A percentile compares a stretch with the other conserved stretches of the same genome.
Conservation (phyloP, 140 eudicot genomes). For the Stevia rebaudiana region DNA sequence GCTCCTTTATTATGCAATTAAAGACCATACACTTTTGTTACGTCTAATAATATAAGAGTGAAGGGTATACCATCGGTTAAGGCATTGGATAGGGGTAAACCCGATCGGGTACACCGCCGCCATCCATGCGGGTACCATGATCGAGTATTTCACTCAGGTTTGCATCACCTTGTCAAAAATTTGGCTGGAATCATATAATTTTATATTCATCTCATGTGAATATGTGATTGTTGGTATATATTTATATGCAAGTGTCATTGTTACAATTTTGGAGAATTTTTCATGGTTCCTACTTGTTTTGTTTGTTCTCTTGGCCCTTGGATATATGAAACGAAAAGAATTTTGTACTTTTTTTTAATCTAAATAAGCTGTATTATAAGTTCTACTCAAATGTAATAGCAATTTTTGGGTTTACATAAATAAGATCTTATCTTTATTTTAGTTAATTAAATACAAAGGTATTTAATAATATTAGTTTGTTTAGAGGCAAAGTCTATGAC, state of each 20-base stretch:
- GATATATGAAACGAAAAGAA: neutral
- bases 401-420: constrained; percentile 1
- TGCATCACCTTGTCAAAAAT: no score
- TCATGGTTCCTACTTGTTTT: neutral
- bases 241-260: neutral
- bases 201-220: no score
- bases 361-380: neutral
- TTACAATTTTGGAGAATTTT: neutral
- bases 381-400: constrained; percentile 19
- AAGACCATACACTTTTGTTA: neutral
- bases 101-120: no score
- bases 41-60: no score
- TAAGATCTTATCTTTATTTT: constrained; percentile 4
- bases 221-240: no score
- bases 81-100: no score
- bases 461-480: no score
- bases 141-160: no score
- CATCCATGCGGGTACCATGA: no score
- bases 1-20: constrained; percentile 7
- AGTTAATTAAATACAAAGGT: neutral
- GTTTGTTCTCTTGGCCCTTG: constrained; percentile 15
- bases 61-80: no score
- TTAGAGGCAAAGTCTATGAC: no score
- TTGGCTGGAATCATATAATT: no score
- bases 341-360: neutral